These are phyloP conservation scores for Cytospora piceicola DNA, from an alignment of 2,329 filamentous ascomycete genomes.

Conservation along the genomic window DNA sequence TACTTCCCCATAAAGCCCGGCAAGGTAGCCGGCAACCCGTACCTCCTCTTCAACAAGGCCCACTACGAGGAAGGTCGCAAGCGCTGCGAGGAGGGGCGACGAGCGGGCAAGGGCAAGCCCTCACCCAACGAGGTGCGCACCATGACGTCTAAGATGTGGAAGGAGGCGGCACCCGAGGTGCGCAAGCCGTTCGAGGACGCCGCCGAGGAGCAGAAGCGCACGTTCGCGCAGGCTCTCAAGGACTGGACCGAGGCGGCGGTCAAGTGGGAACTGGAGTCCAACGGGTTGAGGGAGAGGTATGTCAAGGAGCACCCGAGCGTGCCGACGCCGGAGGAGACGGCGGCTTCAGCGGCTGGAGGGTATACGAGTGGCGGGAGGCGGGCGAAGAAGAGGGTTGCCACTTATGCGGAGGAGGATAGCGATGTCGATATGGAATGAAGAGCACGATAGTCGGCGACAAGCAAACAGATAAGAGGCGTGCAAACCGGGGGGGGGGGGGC, in stretches of 20 bases:
- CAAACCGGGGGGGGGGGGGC: background rate
- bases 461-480: background rate
- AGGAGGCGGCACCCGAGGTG: conserved; percentile 69
- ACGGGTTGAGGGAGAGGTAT: conserved; percentile 56
- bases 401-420: conserved; percentile 45
- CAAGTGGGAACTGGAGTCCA: conserved; percentile 73
- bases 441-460: background rate
- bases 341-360: conserved; percentile 16
- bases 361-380: conserved; percentile 26
- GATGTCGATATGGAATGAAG: conserved; percentile 38
- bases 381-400: conserved; percentile 40
- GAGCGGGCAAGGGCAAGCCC: conserved; percentile 65
- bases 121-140: conserved; percentile 81
- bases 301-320: conserved; percentile 55
- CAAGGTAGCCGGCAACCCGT: conserved; percentile 80
- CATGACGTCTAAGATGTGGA: conserved; percentile 91
- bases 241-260: conserved; percentile 65
- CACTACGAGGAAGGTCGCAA: conserved; percentile 67
- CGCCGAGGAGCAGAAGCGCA: conserved; percentile 70
- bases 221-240: conserved; percentile 60
- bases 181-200: conserved; percentile 79
- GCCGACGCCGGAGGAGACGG: conserved; percentile 40
- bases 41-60: conserved; percentile 84
- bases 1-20: conserved; percentile 72
- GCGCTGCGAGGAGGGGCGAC: conserved; percentile 67